phyloP scores from a whole-genome alignment of 2,329 filamentous ascomycete species.

The Arthrobotrys sinensis region DNA sequence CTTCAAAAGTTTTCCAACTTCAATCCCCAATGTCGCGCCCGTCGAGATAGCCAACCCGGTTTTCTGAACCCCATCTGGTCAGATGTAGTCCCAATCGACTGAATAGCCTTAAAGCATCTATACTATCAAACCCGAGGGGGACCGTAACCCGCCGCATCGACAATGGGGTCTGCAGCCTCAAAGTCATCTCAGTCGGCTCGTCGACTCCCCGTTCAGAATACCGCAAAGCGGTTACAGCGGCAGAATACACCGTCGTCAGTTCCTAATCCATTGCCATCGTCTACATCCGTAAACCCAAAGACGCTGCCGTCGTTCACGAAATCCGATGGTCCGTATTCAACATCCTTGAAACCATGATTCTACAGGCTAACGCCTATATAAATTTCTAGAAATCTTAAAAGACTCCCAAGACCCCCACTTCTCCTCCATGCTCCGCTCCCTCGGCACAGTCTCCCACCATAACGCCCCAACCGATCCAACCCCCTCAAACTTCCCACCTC shows the following conservation, averaged over 20 bases:
- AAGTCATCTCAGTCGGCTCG: conserved; percentile 38
- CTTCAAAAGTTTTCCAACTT: background rate
- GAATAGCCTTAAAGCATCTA: background rate
- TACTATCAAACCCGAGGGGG: background rate
- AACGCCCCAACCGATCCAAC: conserved; percentile 32
- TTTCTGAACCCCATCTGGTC: background rate
- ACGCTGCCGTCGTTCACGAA: conserved; percentile 32
- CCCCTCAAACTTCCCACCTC: background rate
- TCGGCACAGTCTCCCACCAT: conserved; percentile 56
- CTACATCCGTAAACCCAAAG: conserved; percentile 15
- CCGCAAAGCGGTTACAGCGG: conserved; percentile 47
- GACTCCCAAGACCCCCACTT: conserved; percentile 59
- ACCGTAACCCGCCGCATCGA: background rate
- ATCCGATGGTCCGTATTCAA: conserved; percentile 40
- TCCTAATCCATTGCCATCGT: conserved; percentile 5
- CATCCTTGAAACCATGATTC: background rate
- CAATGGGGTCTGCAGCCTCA: conserved; percentile 50
- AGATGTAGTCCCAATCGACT: conserved; percentile 19
- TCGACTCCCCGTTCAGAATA: conserved; percentile 34
- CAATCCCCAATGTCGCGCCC: background rate
- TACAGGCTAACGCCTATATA: background rate
- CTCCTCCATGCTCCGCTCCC: conserved; percentile 59
- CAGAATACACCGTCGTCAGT: background rate
- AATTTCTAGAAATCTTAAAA: conserved; percentile 41
- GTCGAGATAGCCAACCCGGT: conserved; percentile 7